These are phyloP conservation scores for Theobroma grandiflorum DNA, from an alignment of 441 rosid species.

Conservation along the genomic window DNA sequence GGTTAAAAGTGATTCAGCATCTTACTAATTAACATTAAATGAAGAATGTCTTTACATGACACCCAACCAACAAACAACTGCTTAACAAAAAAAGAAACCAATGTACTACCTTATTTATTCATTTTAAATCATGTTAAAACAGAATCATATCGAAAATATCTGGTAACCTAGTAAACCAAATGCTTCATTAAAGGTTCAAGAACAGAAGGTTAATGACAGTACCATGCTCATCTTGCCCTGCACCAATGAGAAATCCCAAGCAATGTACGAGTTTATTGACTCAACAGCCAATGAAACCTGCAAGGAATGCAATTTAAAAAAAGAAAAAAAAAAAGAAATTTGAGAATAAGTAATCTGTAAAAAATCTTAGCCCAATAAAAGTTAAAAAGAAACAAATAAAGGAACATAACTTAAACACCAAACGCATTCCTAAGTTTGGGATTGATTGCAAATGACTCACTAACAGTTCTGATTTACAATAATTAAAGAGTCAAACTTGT, in stretches of 20 bases:
- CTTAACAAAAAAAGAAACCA: too few relatives aligned
- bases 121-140: not conserved
- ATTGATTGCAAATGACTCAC: not conserved
- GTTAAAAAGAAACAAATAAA: not conserved
- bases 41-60: not conserved
- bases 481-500: not conserved
- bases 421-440: conserved; percentile 6
- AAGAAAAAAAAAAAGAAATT: not conserved
- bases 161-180: conserved; percentile 12
- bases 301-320: conserved; percentile 26
- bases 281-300: conserved; percentile 85
- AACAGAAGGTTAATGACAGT: conserved; percentile 33
- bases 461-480: not conserved
- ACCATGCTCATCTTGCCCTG: conserved; percentile 91
- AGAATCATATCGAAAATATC: conserved; percentile 17
- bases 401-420: not conserved
- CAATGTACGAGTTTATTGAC: conserved; percentile 86
- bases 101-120: not conserved
- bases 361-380: not conserved
- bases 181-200: not conserved
- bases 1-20: conserved; percentile 7
- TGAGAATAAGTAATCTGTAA: not conserved
- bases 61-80: not conserved
- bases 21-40: conserved; percentile 10
- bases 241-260: conserved; percentile 91